These are phyloP conservation scores for Colletotrichum sp. DNA, from an alignment of 2,329 filamentous ascomycete species.

Conservation along the genomic window DNA sequence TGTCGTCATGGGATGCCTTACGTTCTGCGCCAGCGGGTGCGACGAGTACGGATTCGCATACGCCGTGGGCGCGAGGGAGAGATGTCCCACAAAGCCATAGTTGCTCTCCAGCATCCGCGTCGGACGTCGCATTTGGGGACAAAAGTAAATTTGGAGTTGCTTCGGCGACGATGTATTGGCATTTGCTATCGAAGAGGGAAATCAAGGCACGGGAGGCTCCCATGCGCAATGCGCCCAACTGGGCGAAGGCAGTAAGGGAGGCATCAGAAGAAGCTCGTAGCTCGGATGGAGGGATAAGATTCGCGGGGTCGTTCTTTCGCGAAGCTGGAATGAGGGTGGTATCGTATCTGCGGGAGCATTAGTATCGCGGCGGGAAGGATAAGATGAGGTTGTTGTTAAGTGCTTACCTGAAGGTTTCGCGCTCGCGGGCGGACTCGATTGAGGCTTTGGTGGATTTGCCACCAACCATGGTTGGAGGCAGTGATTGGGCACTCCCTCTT, in stretches of 20 bases:
- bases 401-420: slow-evolving; percentile 32
- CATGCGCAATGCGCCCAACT: slow-evolving; percentile 50
- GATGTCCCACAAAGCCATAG: slow-evolving; percentile 31
- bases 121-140: slow-evolving; percentile 24
- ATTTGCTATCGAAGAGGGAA: slow-evolving; percentile 54
- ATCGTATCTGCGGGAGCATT: slow-evolving; percentile 13
- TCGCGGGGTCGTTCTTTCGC: slow-evolving; percentile 24
- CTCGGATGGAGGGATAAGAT: slow-evolving; percentile 24
- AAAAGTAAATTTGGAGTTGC: slow-evolving; percentile 48
- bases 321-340: neutral
- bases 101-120: neutral
- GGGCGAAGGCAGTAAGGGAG: slow-evolving; percentile 53
- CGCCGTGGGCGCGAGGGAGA: slow-evolving; percentile 29
- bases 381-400: neutral
- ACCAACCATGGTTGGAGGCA: neutral
- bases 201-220: slow-evolving; percentile 46
- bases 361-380: neutral
- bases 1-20: neutral
- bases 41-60: slow-evolving; percentile 33
- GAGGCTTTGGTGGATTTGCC: neutral
- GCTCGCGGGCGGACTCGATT: slow-evolving; percentile 29
- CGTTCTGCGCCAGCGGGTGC: neutral
- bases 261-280: slow-evolving; percentile 36
- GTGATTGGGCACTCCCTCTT: neutral
- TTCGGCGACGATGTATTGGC: slow-evolving; percentile 57